These are phyloP conservation scores for Alternaria panax DNA, from an alignment of 2,329 filamentous ascomycete species.

Conservation along the genomic window DNA sequence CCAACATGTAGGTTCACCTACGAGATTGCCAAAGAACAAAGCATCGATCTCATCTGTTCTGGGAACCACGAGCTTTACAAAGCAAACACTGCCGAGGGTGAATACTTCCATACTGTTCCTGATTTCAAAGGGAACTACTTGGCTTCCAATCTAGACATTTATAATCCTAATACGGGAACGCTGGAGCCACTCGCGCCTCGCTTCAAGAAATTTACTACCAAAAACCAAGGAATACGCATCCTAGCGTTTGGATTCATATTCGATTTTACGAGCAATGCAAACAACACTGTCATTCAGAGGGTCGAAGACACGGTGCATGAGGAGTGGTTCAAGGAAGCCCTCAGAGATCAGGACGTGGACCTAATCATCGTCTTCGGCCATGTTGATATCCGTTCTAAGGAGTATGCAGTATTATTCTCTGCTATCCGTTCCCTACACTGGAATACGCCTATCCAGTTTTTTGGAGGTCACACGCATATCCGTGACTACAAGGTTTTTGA, in stretches of 20 bases:
- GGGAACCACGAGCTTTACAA: constrained; percentile 98
- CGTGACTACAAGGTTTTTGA: constrained; percentile 85
- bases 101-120: constrained; percentile 81
- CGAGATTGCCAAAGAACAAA: constrained; percentile 82
- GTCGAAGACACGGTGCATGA: constrained; percentile 84
- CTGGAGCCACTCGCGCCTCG: constrained; percentile 78
- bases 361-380: constrained; percentile 88
- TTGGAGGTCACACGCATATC: constrained; percentile 90
- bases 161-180: constrained; percentile 74
- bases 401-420: constrained; percentile 78
- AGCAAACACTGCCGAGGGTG: constrained; percentile 75
- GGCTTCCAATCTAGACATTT: constrained; percentile 91
- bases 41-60: constrained; percentile 82
- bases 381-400: constrained; percentile 79
- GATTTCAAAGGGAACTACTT: constrained; percentile 83
- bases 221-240: constrained; percentile 83
- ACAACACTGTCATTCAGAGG: constrained; percentile 84
- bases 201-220: constrained; percentile 89
- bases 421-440: constrained; percentile 79
- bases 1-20: constrained; percentile 68
- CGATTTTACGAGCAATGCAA: constrained; percentile 87
- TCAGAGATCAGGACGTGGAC: constrained; percentile 80
- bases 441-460: constrained; percentile 87
- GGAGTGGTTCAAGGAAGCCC: constrained; percentile 86
- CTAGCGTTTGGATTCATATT: constrained; percentile 94